Evolutionary conservation across 163 green algal species (phyloP), one percentile per base, ranked within the genome.

Genomic region (Chlorella variabilis): DNA sequence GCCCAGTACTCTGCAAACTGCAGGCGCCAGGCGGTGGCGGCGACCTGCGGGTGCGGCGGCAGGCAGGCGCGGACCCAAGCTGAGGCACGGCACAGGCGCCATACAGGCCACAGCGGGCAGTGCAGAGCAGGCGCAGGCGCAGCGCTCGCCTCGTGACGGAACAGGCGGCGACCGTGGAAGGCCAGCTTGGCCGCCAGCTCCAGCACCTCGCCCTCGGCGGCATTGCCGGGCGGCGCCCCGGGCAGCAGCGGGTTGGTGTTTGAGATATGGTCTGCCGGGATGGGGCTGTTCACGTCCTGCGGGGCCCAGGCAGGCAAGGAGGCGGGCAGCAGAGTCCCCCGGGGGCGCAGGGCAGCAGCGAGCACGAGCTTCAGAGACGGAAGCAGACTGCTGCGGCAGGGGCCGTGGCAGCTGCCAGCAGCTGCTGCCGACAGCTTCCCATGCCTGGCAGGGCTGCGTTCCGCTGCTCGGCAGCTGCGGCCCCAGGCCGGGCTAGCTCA

Each of bases 1-100:
- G 61, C 39, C 75, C 75, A 81, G 58, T 81, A 42, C 59, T 80
- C 73, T 5, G 73, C 73, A 69, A 80, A 70, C 56, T 80, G 73
- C 27, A 80, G 36, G 73, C 38, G 71, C 71, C 73, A 79, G 2
- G 71, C 56, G 13, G 73, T 70, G 36, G 73, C 73, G 17, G 73
- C 73, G 38, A 80, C 36, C 73, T 80, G 73, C 27, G 21, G 23
- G 1, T 21, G 33, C 1, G 38, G 21, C 1, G 39, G 38, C 66
- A 27, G 25, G 3, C 48, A 5, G 66, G 38, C 21, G 45, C 45
- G 15, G 45, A 54, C 11, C 11, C 45, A 54, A 54, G 45, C 11
- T n/a, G 45, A 54, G 11, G 45, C 45, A 11, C 11, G 15, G 45
- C 45, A 54, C 45, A 54, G 45, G 45, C 45, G 11, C 45, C 45